A percentile compares a stretch with the other conserved stretches of the same genome.
Conservation (phyloP, 148 eudicot species). For the Camellia granthamiana region DNA sequence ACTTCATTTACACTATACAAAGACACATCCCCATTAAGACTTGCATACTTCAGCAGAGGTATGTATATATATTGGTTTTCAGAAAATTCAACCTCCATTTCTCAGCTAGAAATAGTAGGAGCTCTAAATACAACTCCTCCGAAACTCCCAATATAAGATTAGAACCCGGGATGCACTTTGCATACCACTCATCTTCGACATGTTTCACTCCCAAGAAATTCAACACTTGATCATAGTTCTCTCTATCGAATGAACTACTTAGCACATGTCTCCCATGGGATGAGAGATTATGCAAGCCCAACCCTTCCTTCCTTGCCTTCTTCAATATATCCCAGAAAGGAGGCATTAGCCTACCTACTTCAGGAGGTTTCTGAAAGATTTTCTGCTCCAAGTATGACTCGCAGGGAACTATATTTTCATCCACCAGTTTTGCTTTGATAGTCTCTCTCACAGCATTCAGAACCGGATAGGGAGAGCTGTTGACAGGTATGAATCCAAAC, state of each 20-base stretch:
- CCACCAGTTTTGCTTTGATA: constrained; percentile 32
- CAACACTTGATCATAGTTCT: constrained; percentile 36
- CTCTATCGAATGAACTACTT: constrained; percentile 48
- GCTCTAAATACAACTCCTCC: constrained; percentile 42
- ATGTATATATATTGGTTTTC: constrained; percentile 30
- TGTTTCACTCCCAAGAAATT: constrained; percentile 46
- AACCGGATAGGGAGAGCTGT: constrained; percentile 30
- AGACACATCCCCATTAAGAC: constrained; percentile 26
- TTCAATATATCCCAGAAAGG: constrained; percentile 51
- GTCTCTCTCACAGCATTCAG: constrained; percentile 43
- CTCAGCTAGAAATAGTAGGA: constrained; percentile 47
- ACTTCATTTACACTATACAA: constrained; percentile 32
- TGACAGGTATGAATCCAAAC: constrained; percentile 50
- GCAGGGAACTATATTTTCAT: constrained; percentile 46
- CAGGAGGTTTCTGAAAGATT: constrained; percentile 54
- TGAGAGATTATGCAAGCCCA: constrained; percentile 45
- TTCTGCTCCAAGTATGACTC: constrained; percentile 44
- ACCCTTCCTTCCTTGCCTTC: constrained; percentile 36
- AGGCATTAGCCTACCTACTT: constrained; percentile 51
- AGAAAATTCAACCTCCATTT: constrained; percentile 42
- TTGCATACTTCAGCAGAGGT: constrained; percentile 54
- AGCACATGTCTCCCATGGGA: constrained; percentile 60
- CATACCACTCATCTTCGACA: constrained; percentile 57
- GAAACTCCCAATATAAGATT: constrained; percentile 47
- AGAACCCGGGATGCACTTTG: constrained; percentile 57